These are phyloP conservation scores for Conringia planisiliqua DNA, from an alignment of 345 rosid genomes.

Conservation along the genomic window DNA sequence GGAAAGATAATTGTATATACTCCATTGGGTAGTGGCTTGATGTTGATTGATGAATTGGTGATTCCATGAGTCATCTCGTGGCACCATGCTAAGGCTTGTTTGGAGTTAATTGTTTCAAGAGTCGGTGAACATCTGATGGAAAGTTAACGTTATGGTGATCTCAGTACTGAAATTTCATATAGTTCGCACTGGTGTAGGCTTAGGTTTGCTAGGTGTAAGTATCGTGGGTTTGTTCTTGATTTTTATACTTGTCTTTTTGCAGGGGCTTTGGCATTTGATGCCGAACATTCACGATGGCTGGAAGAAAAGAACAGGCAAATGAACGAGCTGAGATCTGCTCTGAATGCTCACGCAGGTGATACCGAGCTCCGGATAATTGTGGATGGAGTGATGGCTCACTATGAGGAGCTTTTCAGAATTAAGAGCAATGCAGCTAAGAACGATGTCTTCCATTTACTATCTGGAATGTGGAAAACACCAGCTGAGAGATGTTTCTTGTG, in stretches of 20 bases:
- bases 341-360: slow-evolving; percentile 86
- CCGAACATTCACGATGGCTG: slow-evolving; percentile 80
- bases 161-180: not conserved
- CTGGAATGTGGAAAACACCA: slow-evolving; percentile 99
- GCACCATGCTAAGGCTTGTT: not conserved
- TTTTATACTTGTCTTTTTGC: slow-evolving; percentile 2
- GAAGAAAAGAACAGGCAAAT: slow-evolving; percentile 76
- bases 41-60: slow-evolving; percentile 2
- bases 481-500: slow-evolving; percentile 94
- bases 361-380: slow-evolving; percentile 76
- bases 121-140: not conserved
- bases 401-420: slow-evolving; percentile 72
- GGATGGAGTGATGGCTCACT: slow-evolving; percentile 61
- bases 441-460: slow-evolving; percentile 88
- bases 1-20: not conserved
- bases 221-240: slow-evolving; percentile 8
- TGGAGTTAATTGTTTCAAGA: slow-evolving; percentile 4
- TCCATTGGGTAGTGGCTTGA: not conserved
- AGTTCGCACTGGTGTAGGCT: not conserved
- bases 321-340: slow-evolving; percentile 81
- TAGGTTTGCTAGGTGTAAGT: not conserved
- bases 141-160: not conserved
- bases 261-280: slow-evolving; percentile 94
- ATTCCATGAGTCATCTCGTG: slow-evolving; percentile 1
- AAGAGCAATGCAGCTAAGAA: slow-evolving; percentile 83